A percentile compares a stretch with the other conserved stretches of the same genome.
phyloP scores from a whole-genome alignment of 2,329 filamentous ascomycete species.

The Talaromyces sp. region DNA sequence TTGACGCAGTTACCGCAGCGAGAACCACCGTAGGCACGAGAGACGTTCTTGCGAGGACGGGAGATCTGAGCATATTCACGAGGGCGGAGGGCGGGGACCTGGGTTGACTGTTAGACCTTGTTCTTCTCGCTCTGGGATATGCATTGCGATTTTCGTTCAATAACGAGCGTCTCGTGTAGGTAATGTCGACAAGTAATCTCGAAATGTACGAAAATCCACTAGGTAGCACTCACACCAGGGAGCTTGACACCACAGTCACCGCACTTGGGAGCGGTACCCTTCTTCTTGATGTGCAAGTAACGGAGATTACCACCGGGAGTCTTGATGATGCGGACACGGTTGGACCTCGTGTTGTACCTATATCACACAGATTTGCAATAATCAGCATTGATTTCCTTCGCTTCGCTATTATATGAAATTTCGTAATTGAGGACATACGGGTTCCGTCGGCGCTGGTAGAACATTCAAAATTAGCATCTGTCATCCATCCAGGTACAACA shows the following conservation, averaged over 20 bases:
- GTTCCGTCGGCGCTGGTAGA: constrained; percentile 67
- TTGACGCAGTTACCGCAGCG: constrained; percentile 98
- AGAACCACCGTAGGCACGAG: constrained; percentile 96
- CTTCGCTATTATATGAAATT: neutral
- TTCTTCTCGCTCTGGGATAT: neutral
- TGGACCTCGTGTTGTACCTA: constrained; percentile 97
- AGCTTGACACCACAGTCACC: constrained; percentile 99
- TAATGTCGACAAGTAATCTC: neutral
- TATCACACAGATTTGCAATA: constrained; percentile 25
- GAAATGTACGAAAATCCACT: neutral
- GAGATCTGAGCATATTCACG: constrained; percentile 97
- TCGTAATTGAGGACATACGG: constrained; percentile 57
- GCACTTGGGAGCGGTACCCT: constrained; percentile 95
- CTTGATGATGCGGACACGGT: constrained; percentile 94
- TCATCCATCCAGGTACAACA: constrained; percentile 1
- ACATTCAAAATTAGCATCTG: constrained; percentile 29
- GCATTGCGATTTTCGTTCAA: neutral
- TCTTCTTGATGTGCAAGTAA: constrained; percentile 99
- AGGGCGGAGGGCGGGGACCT: constrained; percentile 95
- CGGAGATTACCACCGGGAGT: constrained; percentile 94
- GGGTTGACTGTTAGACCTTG: constrained; percentile 5
- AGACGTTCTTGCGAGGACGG: constrained; percentile 98
- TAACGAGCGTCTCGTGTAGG: neutral
- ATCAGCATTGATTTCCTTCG: constrained; percentile 30
- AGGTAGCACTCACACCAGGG: constrained; percentile 76